Base-by-base conservation (phyloP, 2,329 filamentous ascomycete genomes). In the Massarina eburnea region DNA sequence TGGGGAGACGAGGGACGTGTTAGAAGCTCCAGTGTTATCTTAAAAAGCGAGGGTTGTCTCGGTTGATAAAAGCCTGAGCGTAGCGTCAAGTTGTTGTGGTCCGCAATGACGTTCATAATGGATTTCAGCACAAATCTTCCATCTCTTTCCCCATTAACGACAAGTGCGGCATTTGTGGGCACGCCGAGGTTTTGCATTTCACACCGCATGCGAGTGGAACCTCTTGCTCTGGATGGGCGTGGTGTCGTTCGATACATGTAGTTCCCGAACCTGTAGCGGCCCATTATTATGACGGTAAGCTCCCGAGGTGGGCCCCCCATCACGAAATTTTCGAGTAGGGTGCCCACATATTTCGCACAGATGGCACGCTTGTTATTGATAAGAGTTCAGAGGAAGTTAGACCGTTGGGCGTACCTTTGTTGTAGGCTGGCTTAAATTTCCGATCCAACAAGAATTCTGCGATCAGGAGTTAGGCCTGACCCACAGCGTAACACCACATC, bases 101-200 rank as follows among this genome's bases (percentile, higher is more conserved):
- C 27, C 35, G 14, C 34, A 36, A 45, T 45, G 43, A 45, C 43
- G 43, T 45, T 34, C 6, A 18, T 33, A n/a, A 45, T 30, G 36
- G 21, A 19, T 8, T 24, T 26, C 14, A 39, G 24, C 18, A 17
- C 32, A 22, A 24, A 20, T 24, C 19, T n/a, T 27, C 36, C 36
- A 44, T 10, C 6, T 26, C 24, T 6, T 26, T 26, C 24, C 6
- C 24, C n/a, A n/a, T n/a, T n/a, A n/a, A 32, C 22, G 9, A 20
- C 33, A 8, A 12, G 18, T 8, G 21, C 12, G 14, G 14, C 20
- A 26, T 36, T 12, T 9, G 20, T 18, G 12, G 30, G 32, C 32
- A 36, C 17, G 24, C 24, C 24, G 24, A 26, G 24, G 24, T 10
- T 12, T 22, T 33, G 18, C 21, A 37, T 10, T 37, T 19, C 36